Percentiles rank a stretch among this genome's conserved stretches.
These are phyloP conservation scores for Hemileccinum impolitum DNA, from an alignment of 768 basidiomycete species.

Conservation along the genomic window DNA sequence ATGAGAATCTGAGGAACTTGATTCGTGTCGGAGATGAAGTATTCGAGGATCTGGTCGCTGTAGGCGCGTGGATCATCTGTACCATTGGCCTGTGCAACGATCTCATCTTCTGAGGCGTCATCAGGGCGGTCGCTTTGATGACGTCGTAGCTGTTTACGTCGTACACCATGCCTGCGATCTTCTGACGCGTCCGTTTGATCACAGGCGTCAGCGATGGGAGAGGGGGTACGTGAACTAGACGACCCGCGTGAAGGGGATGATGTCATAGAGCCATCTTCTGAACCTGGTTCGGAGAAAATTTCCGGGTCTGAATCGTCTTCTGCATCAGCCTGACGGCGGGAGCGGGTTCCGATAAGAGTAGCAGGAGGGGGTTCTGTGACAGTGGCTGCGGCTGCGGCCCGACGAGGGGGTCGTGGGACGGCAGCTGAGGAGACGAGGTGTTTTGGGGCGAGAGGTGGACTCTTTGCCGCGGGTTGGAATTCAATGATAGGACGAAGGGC, in stretches of 20 bases:
- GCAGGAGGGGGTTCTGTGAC: slow-evolving; percentile 18
- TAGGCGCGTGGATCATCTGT: slow-evolving; percentile 63
- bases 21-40: slow-evolving; percentile 96
- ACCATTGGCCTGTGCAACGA: slow-evolving; percentile 40
- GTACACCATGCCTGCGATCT: slow-evolving; percentile 34
- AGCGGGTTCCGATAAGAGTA: slow-evolving; percentile 47
- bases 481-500: slow-evolving; percentile 92
- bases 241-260: slow-evolving; percentile 85
- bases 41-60: slow-evolving; percentile 94
- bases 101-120: slow-evolving; percentile 44
- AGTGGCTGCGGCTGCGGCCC: slow-evolving; percentile 9
- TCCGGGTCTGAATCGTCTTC: slow-evolving; percentile 64
- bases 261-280: slow-evolving; percentile 88
- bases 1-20: slow-evolving; percentile 87
- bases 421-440: slow-evolving; percentile 77
- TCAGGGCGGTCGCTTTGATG: slow-evolving; percentile 45
- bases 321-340: slow-evolving; percentile 47
- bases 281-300: slow-evolving; percentile 62
- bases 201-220: slow-evolving; percentile 61
- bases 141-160: slow-evolving; percentile 49
- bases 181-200: slow-evolving; percentile 26
- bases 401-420: slow-evolving; percentile 32
- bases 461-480: slow-evolving; percentile 84
- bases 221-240: slow-evolving; percentile 91
- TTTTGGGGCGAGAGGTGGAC: slow-evolving; percentile 94